Base-by-base conservation (phyloP, 179 eudicot species). In the Beta macrorhiza region DNA sequence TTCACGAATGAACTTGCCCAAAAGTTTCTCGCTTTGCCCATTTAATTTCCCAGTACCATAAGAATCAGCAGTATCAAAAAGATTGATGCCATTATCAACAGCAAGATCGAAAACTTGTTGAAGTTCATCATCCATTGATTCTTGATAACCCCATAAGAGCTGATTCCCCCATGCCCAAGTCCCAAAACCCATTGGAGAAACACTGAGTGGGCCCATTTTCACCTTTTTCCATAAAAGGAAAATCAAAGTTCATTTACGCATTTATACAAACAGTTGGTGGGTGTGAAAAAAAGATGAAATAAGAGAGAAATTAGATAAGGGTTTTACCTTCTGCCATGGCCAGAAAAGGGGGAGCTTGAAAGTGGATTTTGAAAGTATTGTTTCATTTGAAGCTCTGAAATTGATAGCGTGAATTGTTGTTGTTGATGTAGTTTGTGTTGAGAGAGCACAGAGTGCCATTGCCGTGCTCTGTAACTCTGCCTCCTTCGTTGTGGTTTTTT, bases 81-180 rank as follows among this genome's bases (percentile, higher is more conserved):
- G 89, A 74, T 95, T 93, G 58, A 95, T 81, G 22, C 94, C 98
- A 85, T 91, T 93, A 72, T 90, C 90, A 86, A 93, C 88, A 44
- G 96, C 97, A 47, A 93, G 80, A 87, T 95, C 81, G 81, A 95
- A 95, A 12, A 89, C 85, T 78, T 83, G 88, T 63, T 95, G 98
- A 73, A 95, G 99, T 76, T 92, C 96, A 87, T 61, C 45, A 78
- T 95, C 99, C 98, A 95, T 95, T 47, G 93, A 91, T 83, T 93
- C 87, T 76, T 91, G 82, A 78, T 95, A 95, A 16, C 98, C 99
- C 99, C 99, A 95, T 17, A 93, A 85, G 53, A 95, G 89, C 87
- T 91, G 92, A 82, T 95, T 93, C 10, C 99, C 99, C 99, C 99
- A 93, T 10, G 98, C 98, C 98, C 98, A 95, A 0, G 99, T 95